phyloP scores from a whole-genome alignment of 371 early-diverging fungal species.

The Funneliformis caledonium region DNA sequence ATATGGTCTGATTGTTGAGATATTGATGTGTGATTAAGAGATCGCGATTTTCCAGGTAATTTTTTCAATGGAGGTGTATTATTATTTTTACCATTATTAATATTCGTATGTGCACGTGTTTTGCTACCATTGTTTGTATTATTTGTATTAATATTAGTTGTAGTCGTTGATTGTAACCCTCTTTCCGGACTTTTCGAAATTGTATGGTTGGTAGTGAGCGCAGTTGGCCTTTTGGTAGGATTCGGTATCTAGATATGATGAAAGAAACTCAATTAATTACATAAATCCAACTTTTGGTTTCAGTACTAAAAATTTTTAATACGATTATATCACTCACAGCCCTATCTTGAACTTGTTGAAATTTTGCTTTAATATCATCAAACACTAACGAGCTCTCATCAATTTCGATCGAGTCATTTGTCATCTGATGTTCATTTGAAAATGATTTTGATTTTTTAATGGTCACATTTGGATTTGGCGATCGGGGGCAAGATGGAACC shows the following conservation, averaged over 20 bases:
- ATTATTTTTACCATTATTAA: background rate
- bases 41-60: background rate
- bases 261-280: background rate
- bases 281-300: background rate
- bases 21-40: background rate
- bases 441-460: slow-evolving; percentile 21
- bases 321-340: background rate
- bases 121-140: background rate
- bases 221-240: background rate
- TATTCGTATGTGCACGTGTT: background rate
- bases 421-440: background rate
- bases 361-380: slow-evolving; percentile 37
- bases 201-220: background rate
- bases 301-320: too few relatives aligned
- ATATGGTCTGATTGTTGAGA: background rate
- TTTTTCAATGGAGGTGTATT: background rate
- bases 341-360: slow-evolving; percentile 18
- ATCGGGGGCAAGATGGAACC: slow-evolving; percentile 19
- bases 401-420: background rate
- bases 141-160: background rate
- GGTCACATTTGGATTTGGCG: slow-evolving; percentile 31
- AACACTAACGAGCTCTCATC: slow-evolving; percentile 14
- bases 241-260: background rate
- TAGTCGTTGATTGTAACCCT: background rate
- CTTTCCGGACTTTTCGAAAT: background rate